These are phyloP conservation scores for Rutidosis leptorrhynchoides DNA, from an alignment of 129 eudicot genomes.

Conservation along the genomic window DNA sequence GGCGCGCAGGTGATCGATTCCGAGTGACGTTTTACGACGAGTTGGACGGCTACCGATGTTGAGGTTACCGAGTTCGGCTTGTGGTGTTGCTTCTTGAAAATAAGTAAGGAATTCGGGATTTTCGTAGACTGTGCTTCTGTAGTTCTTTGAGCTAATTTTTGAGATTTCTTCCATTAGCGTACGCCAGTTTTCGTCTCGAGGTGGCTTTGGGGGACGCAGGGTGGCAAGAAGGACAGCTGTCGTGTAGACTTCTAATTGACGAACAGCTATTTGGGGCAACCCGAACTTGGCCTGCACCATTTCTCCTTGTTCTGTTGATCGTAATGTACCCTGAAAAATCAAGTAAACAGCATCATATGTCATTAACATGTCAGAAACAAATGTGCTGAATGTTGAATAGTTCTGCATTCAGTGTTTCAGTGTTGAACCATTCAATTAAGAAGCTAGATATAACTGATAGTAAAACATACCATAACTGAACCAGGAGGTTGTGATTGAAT, in stretches of 20 bases:
- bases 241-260: slow-evolving; percentile 88
- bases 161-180: slow-evolving; percentile 85
- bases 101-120: slow-evolving; percentile 79
- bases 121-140: slow-evolving; percentile 81
- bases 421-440: no score
- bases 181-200: slow-evolving; percentile 90
- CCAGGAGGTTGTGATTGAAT: slow-evolving; percentile 98
- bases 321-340: slow-evolving; percentile 65
- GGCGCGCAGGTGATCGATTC: slow-evolving; percentile 81
- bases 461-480: slow-evolving; percentile 75
- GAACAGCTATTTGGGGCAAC: slow-evolving; percentile 69
- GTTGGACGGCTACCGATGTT: slow-evolving; percentile 94
- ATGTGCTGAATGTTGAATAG: no score
- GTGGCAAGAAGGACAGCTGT: slow-evolving; percentile 94
- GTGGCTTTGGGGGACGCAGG: slow-evolving; percentile 82
- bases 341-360: no score
- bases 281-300: slow-evolving; percentile 98
- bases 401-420: no score
- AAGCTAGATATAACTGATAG: background rate
- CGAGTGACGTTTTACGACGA: slow-evolving; percentile 57
- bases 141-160: slow-evolving; percentile 52
- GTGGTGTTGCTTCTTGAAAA: slow-evolving; percentile 98
- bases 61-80: slow-evolving; percentile 80
- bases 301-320: slow-evolving; percentile 96
- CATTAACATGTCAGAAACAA: no score